These are phyloP conservation scores for Xylaria curta DNA, from an alignment of 495 filamentous ascomycete genomes.

Conservation along the genomic window DNA sequence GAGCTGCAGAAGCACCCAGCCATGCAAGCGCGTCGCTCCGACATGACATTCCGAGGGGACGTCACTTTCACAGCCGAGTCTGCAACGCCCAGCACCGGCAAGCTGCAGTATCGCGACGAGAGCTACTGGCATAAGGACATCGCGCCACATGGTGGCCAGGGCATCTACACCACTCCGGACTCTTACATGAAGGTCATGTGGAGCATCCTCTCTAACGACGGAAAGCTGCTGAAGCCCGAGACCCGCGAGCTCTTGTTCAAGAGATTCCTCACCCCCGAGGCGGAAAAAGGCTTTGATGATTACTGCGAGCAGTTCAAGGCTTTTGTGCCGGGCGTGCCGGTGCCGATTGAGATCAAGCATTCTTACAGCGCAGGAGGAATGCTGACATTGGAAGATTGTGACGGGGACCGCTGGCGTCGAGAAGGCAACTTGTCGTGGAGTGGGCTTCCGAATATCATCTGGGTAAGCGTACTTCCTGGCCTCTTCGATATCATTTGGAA, in stretches of 20 bases:
- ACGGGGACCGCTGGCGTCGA: slow-evolving; percentile 24
- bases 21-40: slow-evolving; percentile 26
- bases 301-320: slow-evolving; percentile 17
- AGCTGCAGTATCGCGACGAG: slow-evolving; percentile 16
- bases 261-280: slow-evolving; percentile 13
- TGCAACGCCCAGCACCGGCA: not conserved
- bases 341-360: slow-evolving; percentile 5
- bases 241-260: slow-evolving; percentile 20
- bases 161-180: slow-evolving; percentile 20
- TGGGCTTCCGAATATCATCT: slow-evolving; percentile 16
- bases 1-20: slow-evolving; percentile 27
- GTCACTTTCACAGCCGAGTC: not conserved
- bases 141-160: slow-evolving; percentile 19
- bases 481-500: not conserved
- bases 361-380: slow-evolving; percentile 12
- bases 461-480: slow-evolving; percentile 10
- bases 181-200: slow-evolving; percentile 23
- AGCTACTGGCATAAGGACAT: slow-evolving; percentile 14
- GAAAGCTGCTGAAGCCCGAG: slow-evolving; percentile 14
- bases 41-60: slow-evolving; percentile 31
- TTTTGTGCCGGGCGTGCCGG: slow-evolving; percentile 9
- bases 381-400: slow-evolving; percentile 22
- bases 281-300: slow-evolving; percentile 4
- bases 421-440: slow-evolving; percentile 26
- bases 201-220: slow-evolving; percentile 24